Evolutionary conservation across 345 rosid species (phyloP), one percentile per base, ranked within the genome.

Genomic region (Aegle marmelos): DNA sequence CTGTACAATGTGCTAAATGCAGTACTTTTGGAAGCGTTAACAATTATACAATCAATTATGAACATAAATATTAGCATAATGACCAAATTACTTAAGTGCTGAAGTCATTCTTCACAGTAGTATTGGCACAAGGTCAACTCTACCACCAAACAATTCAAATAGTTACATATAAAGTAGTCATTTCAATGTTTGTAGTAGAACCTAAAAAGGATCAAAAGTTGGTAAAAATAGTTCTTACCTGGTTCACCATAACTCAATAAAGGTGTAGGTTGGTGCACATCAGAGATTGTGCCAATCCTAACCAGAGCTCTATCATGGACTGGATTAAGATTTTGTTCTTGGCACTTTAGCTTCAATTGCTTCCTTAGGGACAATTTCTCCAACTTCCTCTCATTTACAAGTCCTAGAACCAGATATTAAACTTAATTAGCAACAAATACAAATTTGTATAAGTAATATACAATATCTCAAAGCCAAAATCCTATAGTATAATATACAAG

Each of bases 341-440:
- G 98, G 83, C 97, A 94, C 80, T 96, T 94, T 45, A 94, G 79
- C 85, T 96, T 96, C 89, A 96, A 83, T 79, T 96, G 97, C 86
- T 94, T 96, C 88, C 88, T 94, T 79, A 94, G 78, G 73, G 99
- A 94, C 79, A 96, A 79, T 77, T 84, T 91, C 83, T 91, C 99
- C 37, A 73, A 81, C 82, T 81, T 87, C 78, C 83, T 77, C 84
- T 92, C 95, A 82, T 85, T 85, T 66, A 86, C 84, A 80, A 92
- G 88, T 75, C 94, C 97, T 96, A 67, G 69, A 66, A 75, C 73
- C 45, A 76, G 62, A 79, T 69, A 78, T 57, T 64, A 39, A 6
- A 34, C 71, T 31, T 67, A 25, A 66, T 73, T 59, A 77, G 60
- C 67, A 73, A 83, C 25, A 64, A 14, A 53, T 64, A 72, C 16